phyloP scores from a whole-genome alignment of 148 eudicot species.

The Dysphania ambrosioides region DNA sequence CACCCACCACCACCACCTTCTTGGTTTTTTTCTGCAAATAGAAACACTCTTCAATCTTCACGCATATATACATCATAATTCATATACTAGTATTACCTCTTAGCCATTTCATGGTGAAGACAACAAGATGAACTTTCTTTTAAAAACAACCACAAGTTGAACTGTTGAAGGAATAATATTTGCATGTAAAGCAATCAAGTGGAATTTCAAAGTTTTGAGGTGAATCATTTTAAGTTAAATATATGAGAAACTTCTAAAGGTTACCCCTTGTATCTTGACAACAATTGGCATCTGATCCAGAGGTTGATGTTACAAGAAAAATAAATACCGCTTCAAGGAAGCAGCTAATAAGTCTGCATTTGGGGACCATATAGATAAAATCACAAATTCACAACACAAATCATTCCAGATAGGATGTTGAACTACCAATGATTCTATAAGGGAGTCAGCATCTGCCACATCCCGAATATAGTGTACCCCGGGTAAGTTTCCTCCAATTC shows the following conservation, averaged over 20 bases:
- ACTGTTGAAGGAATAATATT: background rate
- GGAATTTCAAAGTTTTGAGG: background rate
- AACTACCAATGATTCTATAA: constrained; percentile 80
- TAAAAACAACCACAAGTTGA: background rate
- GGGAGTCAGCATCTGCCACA: constrained; percentile 85
- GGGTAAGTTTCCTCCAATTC: constrained; percentile 84
- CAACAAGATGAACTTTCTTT: background rate
- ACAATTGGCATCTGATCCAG: background rate
- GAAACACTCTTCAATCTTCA: constrained; percentile 15
- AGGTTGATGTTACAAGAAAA: background rate
- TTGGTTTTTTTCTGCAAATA: constrained; percentile 62
- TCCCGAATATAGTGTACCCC: constrained; percentile 98
- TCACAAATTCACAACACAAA: background rate
- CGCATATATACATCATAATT: background rate
- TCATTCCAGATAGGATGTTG: background rate
- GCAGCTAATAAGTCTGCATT: background rate
- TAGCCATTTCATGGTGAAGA: constrained; percentile 5
- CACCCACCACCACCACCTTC: constrained; percentile 90
- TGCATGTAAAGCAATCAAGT: background rate
- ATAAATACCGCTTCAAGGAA: background rate
- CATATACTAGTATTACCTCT: background rate
- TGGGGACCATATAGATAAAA: background rate
- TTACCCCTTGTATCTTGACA: background rate
- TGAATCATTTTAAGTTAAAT: background rate
- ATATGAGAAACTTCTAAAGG: background rate